Percentiles rank a stretch among this genome's conserved stretches.
Evolutionary conservation across 805 yeast genomes (phyloP).

Genomic region (Nematodospora valgi): DNA sequence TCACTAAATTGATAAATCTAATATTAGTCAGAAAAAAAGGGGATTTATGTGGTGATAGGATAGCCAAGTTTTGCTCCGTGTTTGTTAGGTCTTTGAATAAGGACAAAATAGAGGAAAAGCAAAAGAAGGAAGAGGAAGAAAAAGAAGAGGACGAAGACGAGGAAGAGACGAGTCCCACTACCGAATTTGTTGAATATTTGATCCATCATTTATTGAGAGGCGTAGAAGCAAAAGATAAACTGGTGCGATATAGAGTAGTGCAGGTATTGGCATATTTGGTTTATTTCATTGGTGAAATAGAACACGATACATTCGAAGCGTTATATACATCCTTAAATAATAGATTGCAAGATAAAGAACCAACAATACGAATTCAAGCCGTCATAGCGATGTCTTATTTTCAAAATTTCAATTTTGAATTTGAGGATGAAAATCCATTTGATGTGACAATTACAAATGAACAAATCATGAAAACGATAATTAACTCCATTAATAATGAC

Average conservation of each 20-base stretch:
- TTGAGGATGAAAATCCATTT: conserved; percentile 40
- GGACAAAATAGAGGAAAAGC: conserved; percentile 16
- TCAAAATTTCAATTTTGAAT: conserved; percentile 45
- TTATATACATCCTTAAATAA: conserved; percentile 58
- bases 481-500: conserved; percentile 66
- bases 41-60: conserved; percentile 70
- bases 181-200: conserved; percentile 56
- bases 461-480: conserved; percentile 18
- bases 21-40: conserved; percentile 65
- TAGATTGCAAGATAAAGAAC: conserved; percentile 72
- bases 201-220: conserved; percentile 74
- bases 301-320: conserved; percentile 63
- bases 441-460: conserved; percentile 12
- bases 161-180: conserved; percentile 40
- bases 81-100: conserved; percentile 47
- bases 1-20: conserved; percentile 61
- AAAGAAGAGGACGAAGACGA: conserved; percentile 19
- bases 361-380: conserved; percentile 79
- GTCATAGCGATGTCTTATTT: conserved; percentile 74
- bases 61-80: conserved; percentile 67
- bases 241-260: conserved; percentile 76
- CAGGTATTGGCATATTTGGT: conserved; percentile 72
- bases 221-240: conserved; percentile 67
- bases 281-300: conserved; percentile 70
- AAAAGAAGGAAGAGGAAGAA: conserved; percentile 18